phyloP scores from a whole-genome alignment of 2,329 filamentous ascomycete species.

The Arthrobotrys conoides region DNA sequence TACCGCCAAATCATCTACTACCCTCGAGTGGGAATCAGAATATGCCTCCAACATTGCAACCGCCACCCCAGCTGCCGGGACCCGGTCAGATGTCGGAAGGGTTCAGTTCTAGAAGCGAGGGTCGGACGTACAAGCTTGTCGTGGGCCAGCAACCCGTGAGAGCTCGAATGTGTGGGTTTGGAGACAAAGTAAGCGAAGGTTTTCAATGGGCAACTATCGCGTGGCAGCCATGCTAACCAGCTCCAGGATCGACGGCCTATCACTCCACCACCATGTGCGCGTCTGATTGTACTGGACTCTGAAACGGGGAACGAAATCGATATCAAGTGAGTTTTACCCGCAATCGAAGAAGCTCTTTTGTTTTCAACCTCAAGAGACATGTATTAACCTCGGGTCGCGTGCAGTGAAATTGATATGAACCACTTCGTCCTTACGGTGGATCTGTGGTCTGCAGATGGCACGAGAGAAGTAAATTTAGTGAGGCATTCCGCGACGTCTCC shows the following conservation, averaged over 20 bases:
- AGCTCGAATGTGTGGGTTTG: slow-evolving; percentile 98
- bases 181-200: slow-evolving; percentile 81
- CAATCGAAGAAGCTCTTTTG: neutral
- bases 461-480: slow-evolving; percentile 78
- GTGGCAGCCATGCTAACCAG: slow-evolving; percentile 37
- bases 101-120: slow-evolving; percentile 66
- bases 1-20: slow-evolving; percentile 52
- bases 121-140: slow-evolving; percentile 74
- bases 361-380: neutral
- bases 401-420: slow-evolving; percentile 77
- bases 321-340: slow-evolving; percentile 75
- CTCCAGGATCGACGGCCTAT: slow-evolving; percentile 90
- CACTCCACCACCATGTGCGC: slow-evolving; percentile 92
- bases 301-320: slow-evolving; percentile 84
- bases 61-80: slow-evolving; percentile 55
- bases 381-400: slow-evolving; percentile 25
- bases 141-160: slow-evolving; percentile 92
- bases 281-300: slow-evolving; percentile 82
- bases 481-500: slow-evolving; percentile 77
- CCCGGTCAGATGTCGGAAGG: slow-evolving; percentile 60
- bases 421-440: slow-evolving; percentile 80
- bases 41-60: slow-evolving; percentile 47
- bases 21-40: slow-evolving; percentile 50
- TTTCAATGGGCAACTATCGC: slow-evolving; percentile 24
- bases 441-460: slow-evolving; percentile 75